Conservation (phyloP, 495 filamentous ascomycete species). For the Staphylotrichum longicolle region DNA sequence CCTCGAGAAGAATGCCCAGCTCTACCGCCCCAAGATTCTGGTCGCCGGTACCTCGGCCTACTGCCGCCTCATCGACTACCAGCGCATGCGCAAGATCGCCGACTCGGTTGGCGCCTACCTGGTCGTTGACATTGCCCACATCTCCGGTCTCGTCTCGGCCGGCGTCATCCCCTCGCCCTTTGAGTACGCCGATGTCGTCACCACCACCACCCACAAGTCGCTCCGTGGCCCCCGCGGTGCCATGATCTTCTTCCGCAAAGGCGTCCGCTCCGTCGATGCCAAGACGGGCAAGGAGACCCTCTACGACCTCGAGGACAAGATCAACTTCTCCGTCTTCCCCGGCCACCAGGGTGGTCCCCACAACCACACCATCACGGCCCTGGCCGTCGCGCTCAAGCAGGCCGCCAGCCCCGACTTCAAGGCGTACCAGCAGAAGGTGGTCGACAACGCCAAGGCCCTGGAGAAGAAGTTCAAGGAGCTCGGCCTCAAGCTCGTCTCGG, state of each 20-base stretch:
- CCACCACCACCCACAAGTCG: slow-evolving; percentile 99
- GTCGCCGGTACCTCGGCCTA: slow-evolving; percentile 98
- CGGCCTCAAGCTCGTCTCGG: slow-evolving; percentile 89
- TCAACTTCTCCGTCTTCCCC: slow-evolving; percentile 99
- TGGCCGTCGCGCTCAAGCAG: slow-evolving; percentile 96
- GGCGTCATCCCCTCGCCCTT: slow-evolving; percentile 95
- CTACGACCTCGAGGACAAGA: slow-evolving; percentile 92
- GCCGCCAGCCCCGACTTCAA: slow-evolving; percentile 91
- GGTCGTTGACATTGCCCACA: slow-evolving; percentile 97
- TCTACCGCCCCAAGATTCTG: slow-evolving; percentile 94
- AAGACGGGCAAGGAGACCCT: slow-evolving; percentile 87
- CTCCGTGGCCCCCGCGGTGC: slow-evolving; percentile 97
- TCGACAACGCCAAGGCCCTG: slow-evolving; percentile 88
- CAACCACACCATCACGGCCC: slow-evolving; percentile 99
- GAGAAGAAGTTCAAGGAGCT: slow-evolving; percentile 77
- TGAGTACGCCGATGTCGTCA: slow-evolving; percentile 91
- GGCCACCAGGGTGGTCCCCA: slow-evolving; percentile 99
- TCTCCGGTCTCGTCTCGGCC: slow-evolving; percentile 91
- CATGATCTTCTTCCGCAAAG: slow-evolving; percentile 99
- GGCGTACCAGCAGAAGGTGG: slow-evolving; percentile 89
- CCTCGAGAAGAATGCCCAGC: slow-evolving; percentile 84
- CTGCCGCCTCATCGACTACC: slow-evolving; percentile 97
- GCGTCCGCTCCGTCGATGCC: slow-evolving; percentile 79
- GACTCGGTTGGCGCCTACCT: slow-evolving; percentile 94
- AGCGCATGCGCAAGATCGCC: slow-evolving; percentile 92